phyloP scores from a whole-genome alignment of 257 asterid species.

The Leptodermis oblonga region DNA sequence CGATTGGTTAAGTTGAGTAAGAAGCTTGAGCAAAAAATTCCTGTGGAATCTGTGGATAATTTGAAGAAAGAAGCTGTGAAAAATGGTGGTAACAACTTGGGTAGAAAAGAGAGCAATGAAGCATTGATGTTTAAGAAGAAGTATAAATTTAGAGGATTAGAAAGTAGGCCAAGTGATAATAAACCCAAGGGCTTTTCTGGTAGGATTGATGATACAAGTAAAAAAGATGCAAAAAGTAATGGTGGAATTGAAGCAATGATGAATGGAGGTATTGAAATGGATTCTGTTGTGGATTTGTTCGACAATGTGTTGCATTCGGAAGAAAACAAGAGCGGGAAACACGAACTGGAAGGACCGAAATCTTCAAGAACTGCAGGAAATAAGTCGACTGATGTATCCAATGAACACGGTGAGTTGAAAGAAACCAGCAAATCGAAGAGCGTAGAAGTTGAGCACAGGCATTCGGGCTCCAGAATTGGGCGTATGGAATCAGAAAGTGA shows the following conservation, averaged over 20 bases:
- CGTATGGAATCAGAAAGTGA: constrained; percentile 24
- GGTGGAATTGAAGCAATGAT: constrained; percentile 20
- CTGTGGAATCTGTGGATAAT: constrained; percentile 27
- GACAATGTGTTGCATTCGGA: constrained; percentile 16
- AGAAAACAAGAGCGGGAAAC: constrained; percentile 13
- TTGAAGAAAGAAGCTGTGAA: constrained; percentile 22
- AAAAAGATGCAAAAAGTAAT: constrained; percentile 18
- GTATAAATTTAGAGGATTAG: constrained; percentile 48
- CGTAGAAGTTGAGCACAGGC: constrained; percentile 27
- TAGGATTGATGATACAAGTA: constrained; percentile 19
- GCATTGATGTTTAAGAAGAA: constrained; percentile 57
- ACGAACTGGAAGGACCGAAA: constrained; percentile 15
- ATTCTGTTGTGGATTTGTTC: constrained; percentile 17
- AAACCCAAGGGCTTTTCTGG: constrained; percentile 65
- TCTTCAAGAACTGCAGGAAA: constrained; percentile 29
- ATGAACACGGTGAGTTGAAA: constrained; percentile 22
- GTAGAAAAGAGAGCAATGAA: constrained; percentile 26
- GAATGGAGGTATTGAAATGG: constrained; percentile 19
- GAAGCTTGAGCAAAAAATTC: constrained; percentile 42
- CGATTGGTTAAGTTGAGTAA: constrained; percentile 48
- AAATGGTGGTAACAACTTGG: constrained; percentile 29
- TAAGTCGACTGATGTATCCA: constrained; percentile 22
- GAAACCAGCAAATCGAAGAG: constrained; percentile 27
- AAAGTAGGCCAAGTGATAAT: constrained; percentile 32
- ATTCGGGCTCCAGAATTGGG: constrained; percentile 20